Conservation (phyloP, 2,329 filamentous ascomycete species). For the Aspergillus sp. region DNA sequence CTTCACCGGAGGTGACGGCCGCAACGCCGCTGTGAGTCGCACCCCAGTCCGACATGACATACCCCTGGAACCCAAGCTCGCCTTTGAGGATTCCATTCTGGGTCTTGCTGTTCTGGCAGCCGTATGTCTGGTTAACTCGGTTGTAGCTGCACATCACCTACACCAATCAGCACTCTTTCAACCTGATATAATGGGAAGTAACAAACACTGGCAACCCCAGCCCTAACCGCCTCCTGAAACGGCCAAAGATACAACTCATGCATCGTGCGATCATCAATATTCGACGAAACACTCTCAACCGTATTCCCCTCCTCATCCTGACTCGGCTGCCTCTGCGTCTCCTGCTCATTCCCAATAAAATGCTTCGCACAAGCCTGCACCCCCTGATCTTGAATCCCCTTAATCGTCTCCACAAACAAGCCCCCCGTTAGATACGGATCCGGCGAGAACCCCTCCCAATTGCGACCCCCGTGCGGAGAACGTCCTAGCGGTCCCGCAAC, state of each 20-base stretch:
- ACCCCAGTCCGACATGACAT: no score
- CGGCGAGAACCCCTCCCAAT: neutral
- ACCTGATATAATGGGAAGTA: no score
- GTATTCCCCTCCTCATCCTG: slow-evolving; percentile 31
- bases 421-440: neutral
- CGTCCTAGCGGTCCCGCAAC: neutral
- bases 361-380: neutral
- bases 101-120: no score
- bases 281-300: slow-evolving; percentile 54
- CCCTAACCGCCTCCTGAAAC: slow-evolving; percentile 59
- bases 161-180: no score
- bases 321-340: slow-evolving; percentile 36
- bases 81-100: no score
- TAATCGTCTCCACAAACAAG: neutral
- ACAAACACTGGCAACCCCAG: slow-evolving; percentile 45
- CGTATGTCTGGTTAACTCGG: no score
- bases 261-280: slow-evolving; percentile 63
- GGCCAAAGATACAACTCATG: slow-evolving; percentile 66
- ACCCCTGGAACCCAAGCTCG: no score
- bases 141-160: no score
- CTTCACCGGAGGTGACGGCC: no score
- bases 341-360: slow-evolving; percentile 59
- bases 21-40: no score
- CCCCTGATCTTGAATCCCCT: neutral
- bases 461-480: neutral